Evolutionary conservation across 148 eudicot species (phyloP).

Genomic region (Gaultheria prostrata): DNA sequence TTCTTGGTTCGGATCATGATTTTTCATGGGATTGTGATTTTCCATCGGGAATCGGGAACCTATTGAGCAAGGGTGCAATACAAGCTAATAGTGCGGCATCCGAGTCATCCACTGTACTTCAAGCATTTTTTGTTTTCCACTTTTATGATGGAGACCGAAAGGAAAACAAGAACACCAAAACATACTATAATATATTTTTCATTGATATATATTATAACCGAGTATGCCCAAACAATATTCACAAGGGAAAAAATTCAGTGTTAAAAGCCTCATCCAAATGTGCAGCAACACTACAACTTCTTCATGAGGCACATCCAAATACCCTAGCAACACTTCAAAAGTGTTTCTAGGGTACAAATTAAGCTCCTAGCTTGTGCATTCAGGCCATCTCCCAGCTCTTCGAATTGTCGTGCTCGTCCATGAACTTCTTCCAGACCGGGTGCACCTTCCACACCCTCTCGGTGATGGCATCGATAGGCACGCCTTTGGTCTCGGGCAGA

Average conservation of each 20-base stretch:
- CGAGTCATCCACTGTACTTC: no score
- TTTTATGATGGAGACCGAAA: no score
- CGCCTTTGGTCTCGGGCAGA: slow-evolving; percentile 46
- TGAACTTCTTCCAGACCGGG: slow-evolving; percentile 39
- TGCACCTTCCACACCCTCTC: slow-evolving; percentile 47
- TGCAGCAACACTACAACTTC: neutral
- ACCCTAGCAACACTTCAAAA: neutral
- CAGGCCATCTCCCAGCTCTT: slow-evolving; percentile 20
- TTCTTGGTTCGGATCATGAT: no score
- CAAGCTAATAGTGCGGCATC: no score
- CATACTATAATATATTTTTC: no score
- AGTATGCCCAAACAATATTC: neutral
- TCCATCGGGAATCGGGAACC: no score
- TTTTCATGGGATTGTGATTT: no score
- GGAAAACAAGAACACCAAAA: no score
- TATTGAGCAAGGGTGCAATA: no score
- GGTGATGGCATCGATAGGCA: slow-evolving; percentile 32
- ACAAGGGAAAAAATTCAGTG: neutral
- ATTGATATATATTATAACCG: no score
- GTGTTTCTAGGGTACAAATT: neutral
- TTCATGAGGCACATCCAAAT: neutral
- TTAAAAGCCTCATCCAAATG: neutral
- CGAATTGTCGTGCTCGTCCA: slow-evolving; percentile 14
- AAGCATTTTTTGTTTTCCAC: no score
- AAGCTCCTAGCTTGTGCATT: neutral